Evolutionary conservation across 208 protist genomes (phyloP).

Genomic region (Leishmania arabica): DNA sequence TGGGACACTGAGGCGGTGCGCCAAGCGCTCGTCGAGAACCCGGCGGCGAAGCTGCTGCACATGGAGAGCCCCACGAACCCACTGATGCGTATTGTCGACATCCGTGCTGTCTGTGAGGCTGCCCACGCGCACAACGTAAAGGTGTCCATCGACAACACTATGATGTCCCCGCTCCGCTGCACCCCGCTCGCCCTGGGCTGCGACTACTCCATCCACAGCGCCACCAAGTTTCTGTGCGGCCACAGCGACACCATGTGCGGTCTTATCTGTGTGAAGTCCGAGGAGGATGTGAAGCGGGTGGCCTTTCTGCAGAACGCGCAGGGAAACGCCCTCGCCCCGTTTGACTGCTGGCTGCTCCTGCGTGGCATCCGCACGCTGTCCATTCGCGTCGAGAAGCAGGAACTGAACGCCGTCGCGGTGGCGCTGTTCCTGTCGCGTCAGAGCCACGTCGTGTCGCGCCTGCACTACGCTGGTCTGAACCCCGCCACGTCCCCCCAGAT

Average conservation of each 20-base stretch:
- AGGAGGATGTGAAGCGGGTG: constrained; percentile 62
- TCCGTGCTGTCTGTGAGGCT: constrained; percentile 75
- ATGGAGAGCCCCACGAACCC: constrained; percentile 97
- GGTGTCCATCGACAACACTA: constrained; percentile 96
- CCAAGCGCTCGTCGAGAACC: constrained; percentile 40
- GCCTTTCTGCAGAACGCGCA: constrained; percentile 94
- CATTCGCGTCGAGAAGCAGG: constrained; percentile 91
- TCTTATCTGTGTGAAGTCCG: constrained; percentile 65
- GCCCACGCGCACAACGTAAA: constrained; percentile 73
- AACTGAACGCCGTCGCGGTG: constrained; percentile 90
- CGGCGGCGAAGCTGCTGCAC: constrained; percentile 86
- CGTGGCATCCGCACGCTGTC: constrained; percentile 95
- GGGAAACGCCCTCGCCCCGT: constrained; percentile 91
- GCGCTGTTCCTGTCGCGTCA: constrained; percentile 71
- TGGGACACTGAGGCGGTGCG: constrained; percentile 67
- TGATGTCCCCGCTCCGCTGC: constrained; percentile 96
- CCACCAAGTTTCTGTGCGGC: constrained; percentile 97
- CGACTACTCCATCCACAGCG: constrained; percentile 95
- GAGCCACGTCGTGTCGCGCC: constrained; percentile 66
- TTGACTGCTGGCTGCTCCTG: constrained; percentile 95
- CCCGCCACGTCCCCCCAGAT: constrained; percentile 60
- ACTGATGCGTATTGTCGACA: constrained; percentile 91
- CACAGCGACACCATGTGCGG: constrained; percentile 96
- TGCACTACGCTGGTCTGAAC: constrained; percentile 93
- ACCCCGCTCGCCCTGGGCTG: constrained; percentile 94